Evolutionary conservation across 106 monocot genomes (phyloP), one percentile per base, ranked within the genome.

Genomic region (Dactylorhiza incarnata): DNA sequence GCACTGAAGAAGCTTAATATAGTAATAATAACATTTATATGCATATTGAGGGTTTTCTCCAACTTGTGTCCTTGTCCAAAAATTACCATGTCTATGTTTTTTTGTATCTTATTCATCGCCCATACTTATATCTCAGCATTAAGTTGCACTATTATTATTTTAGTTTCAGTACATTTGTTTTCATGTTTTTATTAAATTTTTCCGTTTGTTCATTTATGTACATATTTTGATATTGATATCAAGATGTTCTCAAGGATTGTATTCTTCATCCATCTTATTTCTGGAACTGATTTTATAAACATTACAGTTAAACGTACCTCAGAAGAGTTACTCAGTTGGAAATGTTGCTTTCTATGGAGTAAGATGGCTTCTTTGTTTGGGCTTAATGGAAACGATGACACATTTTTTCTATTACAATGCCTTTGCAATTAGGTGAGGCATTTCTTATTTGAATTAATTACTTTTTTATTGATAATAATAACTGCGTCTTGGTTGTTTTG

Each of bases 321-420:
- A 89, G 79, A 83, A 82, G 72, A 93, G 77, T 78, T 69, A 86
- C 77, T 89, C 89, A 46, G n/a, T 78, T 17, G 59, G 81, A 73
- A 79, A 89, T 82, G 84, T 89, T 20, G 66, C 83, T 51, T 83
- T 74, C 71, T 97, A 97, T 82, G 96, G 96, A 29, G 49, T 85
- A 29, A 89, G 85, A 78, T 97, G 96, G 96, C 43, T 84, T 79
- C 58, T 93, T 70, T 84, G 82, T 79, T 80, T 94, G 53, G 26
- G 85, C 45, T 84, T 97, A 26, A 89, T 97, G 82, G 93, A 97
- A 83, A 73, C 75, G n/a, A 85, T 97, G 78, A 93, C 96, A 47
- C 96, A 97, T 75, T 88, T 86, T 50, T 94, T 97, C 78, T 91
- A 94, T 63, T 97, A 97, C 77, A 97, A 94, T 86, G 82, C 96